Percentiles rank a stretch among this genome's conserved stretches.
Evolutionary conservation across 1,284 basidiomycete species (phyloP).

Genomic region (Moesziomyces antarcticus): DNA sequence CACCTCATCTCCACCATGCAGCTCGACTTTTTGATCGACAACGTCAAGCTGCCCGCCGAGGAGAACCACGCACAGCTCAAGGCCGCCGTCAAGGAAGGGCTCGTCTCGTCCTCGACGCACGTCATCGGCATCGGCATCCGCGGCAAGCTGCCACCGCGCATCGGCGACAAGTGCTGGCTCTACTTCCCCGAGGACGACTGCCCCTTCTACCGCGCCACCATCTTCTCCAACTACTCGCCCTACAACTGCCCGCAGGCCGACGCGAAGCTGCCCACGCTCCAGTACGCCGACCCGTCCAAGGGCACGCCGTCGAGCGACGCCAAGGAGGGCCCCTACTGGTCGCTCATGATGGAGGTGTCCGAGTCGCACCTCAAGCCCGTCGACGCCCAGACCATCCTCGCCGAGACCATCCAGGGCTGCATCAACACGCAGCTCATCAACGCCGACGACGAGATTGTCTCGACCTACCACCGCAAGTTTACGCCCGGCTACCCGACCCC

Average conservation of each 20-base stretch:
- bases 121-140: constrained; percentile 72
- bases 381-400: constrained; percentile 70
- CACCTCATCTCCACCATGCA: constrained; percentile 71
- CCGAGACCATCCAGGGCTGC: constrained; percentile 71
- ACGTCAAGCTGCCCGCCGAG: constrained; percentile 67
- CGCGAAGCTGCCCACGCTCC: constrained; percentile 70
- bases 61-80: constrained; percentile 68
- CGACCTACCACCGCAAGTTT: constrained; percentile 71
- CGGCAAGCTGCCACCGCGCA: constrained; percentile 70
- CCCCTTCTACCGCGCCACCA: constrained; percentile 73
- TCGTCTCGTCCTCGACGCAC: constrained; percentile 71
- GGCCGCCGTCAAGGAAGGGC: constrained; percentile 68
- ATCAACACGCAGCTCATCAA: constrained; percentile 70
- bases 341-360: constrained; percentile 71
- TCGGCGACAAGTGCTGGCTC: constrained; percentile 72
- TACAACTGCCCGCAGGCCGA: constrained; percentile 70
- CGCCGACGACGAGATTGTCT: constrained; percentile 71
- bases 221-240: constrained; percentile 73
- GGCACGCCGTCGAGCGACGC: constrained; percentile 67
- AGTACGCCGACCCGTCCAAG: constrained; percentile 70
- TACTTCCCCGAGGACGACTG: constrained; percentile 71
- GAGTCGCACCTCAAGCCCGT: constrained; percentile 71
- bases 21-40: constrained; percentile 69
- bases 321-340: constrained; percentile 71
- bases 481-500: constrained; percentile 71